phyloP scores from a whole-genome alignment of 495 filamentous ascomycete species.

The Talaromyces proteolyticus region DNA sequence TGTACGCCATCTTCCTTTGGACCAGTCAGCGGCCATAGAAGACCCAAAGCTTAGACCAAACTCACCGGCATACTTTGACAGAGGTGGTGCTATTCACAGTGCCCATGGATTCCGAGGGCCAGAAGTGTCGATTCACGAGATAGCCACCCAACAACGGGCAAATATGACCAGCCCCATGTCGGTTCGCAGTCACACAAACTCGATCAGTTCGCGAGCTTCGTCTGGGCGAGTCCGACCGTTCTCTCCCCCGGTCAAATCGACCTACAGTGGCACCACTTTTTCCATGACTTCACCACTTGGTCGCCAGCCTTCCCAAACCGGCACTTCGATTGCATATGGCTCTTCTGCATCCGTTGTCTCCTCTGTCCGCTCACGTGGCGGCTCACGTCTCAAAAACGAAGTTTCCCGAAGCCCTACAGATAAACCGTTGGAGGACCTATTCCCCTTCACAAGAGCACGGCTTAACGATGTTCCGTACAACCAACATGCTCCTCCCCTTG shows the following conservation, averaged over 20 bases:
- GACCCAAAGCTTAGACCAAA: slow-evolving; percentile 33
- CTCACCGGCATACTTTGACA: slow-evolving; percentile 16
- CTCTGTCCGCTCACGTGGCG: slow-evolving; percentile 53
- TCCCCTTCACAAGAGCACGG: slow-evolving; percentile 64
- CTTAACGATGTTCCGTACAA: slow-evolving; percentile 77
- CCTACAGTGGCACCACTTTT: slow-evolving; percentile 41
- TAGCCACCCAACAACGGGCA: slow-evolving; percentile 44
- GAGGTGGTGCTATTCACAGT: slow-evolving; percentile 16
- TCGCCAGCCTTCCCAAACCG: slow-evolving; percentile 31
- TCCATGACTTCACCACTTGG: slow-evolving; percentile 30
- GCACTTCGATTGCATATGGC: slow-evolving; percentile 29
- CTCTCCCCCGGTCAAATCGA: slow-evolving; percentile 36
- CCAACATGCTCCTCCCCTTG: slow-evolving; percentile 48
- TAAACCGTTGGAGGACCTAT: slow-evolving; percentile 51
- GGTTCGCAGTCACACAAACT: slow-evolving; percentile 58
- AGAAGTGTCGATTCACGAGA: slow-evolving; percentile 36
- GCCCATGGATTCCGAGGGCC: slow-evolving; percentile 14
- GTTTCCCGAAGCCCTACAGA: slow-evolving; percentile 60
- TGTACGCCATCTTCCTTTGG: slow-evolving; percentile 73
- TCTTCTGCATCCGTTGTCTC: slow-evolving; percentile 61
- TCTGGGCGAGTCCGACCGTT: slow-evolving; percentile 29
- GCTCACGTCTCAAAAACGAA: slow-evolving; percentile 77
- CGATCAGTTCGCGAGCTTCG: slow-evolving; percentile 46
- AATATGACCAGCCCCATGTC: slow-evolving; percentile 59
- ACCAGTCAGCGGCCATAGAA: slow-evolving; percentile 73